Evolutionary conservation across 805 yeast species (phyloP), one percentile per base, ranked within the genome.

Genomic region (Saccharomycopsis sp.): DNA sequence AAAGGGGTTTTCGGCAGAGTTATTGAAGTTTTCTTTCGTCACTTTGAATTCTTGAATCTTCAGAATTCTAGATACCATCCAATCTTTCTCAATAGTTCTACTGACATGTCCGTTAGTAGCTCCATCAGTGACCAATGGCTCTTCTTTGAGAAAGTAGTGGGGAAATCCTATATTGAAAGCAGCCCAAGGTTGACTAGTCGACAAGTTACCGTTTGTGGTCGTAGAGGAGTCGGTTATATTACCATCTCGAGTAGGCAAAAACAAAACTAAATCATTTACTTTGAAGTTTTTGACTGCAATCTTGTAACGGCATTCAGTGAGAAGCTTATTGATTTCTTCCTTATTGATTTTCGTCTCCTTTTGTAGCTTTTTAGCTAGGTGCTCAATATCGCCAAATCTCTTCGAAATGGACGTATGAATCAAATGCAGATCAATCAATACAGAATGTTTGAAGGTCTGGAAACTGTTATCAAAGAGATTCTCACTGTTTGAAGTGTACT

Each of bases 91-190:
- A 9, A 70, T 70, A 20, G 72, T 59, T 44, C 66, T 25, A n/a
- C 22, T n/a, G 3, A 17, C 20, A 12, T 12, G 19, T 17, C 49
- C 49, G 22, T 44, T 17, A 44, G 22, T 9, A 17, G 52, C 47
- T 12, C 34, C 9, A 7, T 52, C 23, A 3, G 68, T 64, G 22
- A 76, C 65, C 1, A 66, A 66, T 15, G 75, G 68, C 14, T 72
- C 72, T 53, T 76, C 74, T 55, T 82, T 81, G 63, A 93, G 73
- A 66, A 91, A 86, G 69, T 83, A 91, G 68, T 92, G 91, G 0
- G 96, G 94, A 0, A 89, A 86, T 1, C 93, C 96, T 58, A 88
- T 78, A 64, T 94, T 92, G 74, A 93, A 93, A 1, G 96, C 96
- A 0, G 97, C 97, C 98, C 98, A 93, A 0, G 93, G 90, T 57